phyloP scores from a whole-genome alignment of 2,329 filamentous ascomycete species.

The Hysterium pulicare region DNA sequence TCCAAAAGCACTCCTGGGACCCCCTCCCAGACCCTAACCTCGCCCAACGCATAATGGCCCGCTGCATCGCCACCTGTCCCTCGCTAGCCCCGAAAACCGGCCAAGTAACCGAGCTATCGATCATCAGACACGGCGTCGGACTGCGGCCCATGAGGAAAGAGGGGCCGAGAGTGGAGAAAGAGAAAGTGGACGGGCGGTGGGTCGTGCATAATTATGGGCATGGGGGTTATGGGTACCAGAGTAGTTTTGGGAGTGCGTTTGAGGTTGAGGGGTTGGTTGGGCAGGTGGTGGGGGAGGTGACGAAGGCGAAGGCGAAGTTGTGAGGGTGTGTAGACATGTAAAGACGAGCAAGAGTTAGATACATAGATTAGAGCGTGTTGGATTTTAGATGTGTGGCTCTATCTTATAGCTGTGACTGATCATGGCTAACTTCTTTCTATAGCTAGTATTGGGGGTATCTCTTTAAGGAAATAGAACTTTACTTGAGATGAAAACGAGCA shows the following conservation, averaged over 20 bases:
- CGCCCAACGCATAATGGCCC: slow-evolving; percentile 80
- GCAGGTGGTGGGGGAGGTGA: slow-evolving; percentile 19
- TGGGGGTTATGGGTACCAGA: slow-evolving; percentile 70
- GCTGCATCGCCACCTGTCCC: slow-evolving; percentile 64
- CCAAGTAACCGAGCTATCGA: slow-evolving; percentile 68
- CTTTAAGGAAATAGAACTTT: no score
- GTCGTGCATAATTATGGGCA: slow-evolving; percentile 83
- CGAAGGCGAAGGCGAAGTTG: slow-evolving; percentile 18
- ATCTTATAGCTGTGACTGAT: no score
- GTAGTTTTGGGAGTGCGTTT: slow-evolving; percentile 41
- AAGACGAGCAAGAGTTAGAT: no score
- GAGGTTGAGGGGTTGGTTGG: slow-evolving; percentile 38
- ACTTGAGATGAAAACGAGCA: no score
- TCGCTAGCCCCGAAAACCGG: slow-evolving; percentile 55
- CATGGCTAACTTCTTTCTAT: no score
- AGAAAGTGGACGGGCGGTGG: slow-evolving; percentile 58
- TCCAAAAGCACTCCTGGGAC: slow-evolving; percentile 78
- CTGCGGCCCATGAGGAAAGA: slow-evolving; percentile 70
- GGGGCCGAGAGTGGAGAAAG: slow-evolving; percentile 73
- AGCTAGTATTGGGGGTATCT: no score
- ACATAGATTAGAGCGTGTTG: no score
- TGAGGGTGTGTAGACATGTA: slow-evolving; percentile 3
- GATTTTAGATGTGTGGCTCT: no score
- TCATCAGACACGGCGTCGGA: slow-evolving; percentile 80
- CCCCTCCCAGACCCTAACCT: slow-evolving; percentile 72